These are phyloP conservation scores for Venturia oleaginea DNA, from an alignment of 2,329 filamentous ascomycete genomes.

Conservation along the genomic window DNA sequence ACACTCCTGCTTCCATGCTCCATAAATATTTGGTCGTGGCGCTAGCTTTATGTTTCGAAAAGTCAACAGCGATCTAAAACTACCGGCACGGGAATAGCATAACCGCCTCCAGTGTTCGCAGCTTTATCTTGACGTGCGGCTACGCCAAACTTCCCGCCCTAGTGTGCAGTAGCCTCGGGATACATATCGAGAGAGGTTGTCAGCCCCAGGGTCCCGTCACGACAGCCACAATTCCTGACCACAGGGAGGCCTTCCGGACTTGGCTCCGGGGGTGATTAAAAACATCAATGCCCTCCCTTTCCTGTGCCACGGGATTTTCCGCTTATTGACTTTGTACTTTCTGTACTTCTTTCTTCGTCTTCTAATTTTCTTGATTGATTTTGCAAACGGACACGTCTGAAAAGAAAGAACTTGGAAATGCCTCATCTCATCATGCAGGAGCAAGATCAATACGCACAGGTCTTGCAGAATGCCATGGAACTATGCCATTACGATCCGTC, in stretches of 20 bases:
- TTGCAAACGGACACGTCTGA: too few relatives aligned
- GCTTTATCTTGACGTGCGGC: conserved; percentile 1
- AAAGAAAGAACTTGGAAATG: not conserved
- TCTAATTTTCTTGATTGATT: too few relatives aligned
- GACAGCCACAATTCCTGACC: not conserved
- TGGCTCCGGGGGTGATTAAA: not conserved
- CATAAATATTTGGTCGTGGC: not conserved
- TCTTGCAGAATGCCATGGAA: conserved; percentile 3
- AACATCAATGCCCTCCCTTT: not conserved
- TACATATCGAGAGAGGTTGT: not conserved
- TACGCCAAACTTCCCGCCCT: not conserved
- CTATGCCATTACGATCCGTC: not conserved
- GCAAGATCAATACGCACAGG: not conserved
- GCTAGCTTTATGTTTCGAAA: not conserved
- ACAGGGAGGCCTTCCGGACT: not conserved
- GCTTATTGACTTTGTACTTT: not conserved
- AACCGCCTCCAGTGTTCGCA: not conserved
- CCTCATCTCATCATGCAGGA: not conserved
- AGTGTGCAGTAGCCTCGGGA: not conserved
- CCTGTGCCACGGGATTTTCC: not conserved
- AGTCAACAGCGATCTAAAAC: not conserved
- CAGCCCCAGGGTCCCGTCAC: not conserved
- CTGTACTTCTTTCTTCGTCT: not conserved
- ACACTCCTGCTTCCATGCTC: not conserved
- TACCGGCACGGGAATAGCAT: not conserved